Evolutionary conservation across 768 basidiomycete genomes (phyloP).

Genomic region (Rhizopogon vesiculosus): DNA sequence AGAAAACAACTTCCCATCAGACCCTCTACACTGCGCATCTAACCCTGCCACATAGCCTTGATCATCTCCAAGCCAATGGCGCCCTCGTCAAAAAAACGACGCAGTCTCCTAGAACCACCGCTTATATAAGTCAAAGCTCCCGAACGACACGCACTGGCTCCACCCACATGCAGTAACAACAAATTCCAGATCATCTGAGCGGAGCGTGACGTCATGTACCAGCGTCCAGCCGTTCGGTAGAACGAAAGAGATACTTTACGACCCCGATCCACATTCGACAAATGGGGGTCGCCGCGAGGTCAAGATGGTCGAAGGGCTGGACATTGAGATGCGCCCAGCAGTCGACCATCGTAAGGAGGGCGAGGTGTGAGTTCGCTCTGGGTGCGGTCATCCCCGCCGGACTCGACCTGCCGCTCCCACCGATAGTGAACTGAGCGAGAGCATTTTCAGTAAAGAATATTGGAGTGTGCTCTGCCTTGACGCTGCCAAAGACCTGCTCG

Average conservation of each 20-base stretch:
- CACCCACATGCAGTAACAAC: slow-evolving; percentile 91
- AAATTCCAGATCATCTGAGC: slow-evolving; percentile 93
- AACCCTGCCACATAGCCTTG: slow-evolving; percentile 72
- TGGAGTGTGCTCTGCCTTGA: slow-evolving; percentile 36
- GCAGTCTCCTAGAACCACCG: slow-evolving; percentile 76
- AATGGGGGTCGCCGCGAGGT: too few relatives aligned
- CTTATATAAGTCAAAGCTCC: slow-evolving; percentile 85
- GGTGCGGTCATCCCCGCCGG: slow-evolving; percentile 10
- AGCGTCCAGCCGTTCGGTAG: slow-evolving; percentile 31
- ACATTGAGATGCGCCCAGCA: slow-evolving; percentile 89
- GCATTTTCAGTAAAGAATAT: slow-evolving; percentile 83
- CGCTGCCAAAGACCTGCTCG: slow-evolving; percentile 68
- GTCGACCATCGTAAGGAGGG: slow-evolving; percentile 96
- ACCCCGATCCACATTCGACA: too few relatives aligned
- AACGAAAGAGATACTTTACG: too few relatives aligned
- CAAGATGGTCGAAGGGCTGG: slow-evolving; percentile 74
- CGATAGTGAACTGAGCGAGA: slow-evolving; percentile 89
- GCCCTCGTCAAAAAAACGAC: slow-evolving; percentile 79
- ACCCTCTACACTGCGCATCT: slow-evolving; percentile 8
- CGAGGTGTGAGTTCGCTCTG: slow-evolving; percentile 82
- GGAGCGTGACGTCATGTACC: slow-evolving; percentile 74
- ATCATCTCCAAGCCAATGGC: slow-evolving; percentile 87
- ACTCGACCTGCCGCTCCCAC: slow-evolving; percentile 28
- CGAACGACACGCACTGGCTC: slow-evolving; percentile 94
- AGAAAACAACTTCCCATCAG: too few relatives aligned